These are phyloP conservation scores for Pyrenula aspistea DNA, from an alignment of 495 filamentous ascomycete genomes.

Conservation along the genomic window DNA sequence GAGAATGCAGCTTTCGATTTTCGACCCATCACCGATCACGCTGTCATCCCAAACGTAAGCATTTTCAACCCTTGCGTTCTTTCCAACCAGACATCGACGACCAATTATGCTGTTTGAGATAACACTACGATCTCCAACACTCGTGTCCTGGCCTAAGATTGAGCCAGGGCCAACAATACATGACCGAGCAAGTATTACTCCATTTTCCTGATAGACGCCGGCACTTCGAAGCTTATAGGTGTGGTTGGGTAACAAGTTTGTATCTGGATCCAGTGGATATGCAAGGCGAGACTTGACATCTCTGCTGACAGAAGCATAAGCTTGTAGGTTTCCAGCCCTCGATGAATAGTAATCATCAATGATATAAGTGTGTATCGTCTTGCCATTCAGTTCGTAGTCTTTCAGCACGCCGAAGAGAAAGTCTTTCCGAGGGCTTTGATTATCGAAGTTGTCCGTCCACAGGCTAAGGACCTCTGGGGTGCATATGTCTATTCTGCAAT, in stretches of 20 bases:
- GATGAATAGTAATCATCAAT: conserved; percentile 67
- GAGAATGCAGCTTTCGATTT: conserved; percentile 62
- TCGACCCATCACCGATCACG: conserved; percentile 58
- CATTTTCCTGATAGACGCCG: conserved; percentile 57
- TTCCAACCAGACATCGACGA: conserved; percentile 72
- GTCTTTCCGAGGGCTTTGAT: conserved; percentile 74
- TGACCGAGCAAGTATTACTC: conserved; percentile 59
- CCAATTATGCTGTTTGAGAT: conserved; percentile 70
- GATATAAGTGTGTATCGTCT: conserved; percentile 88
- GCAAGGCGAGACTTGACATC: conserved; percentile 83
- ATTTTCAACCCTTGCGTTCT: conserved; percentile 62
- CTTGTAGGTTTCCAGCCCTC: conserved; percentile 68
- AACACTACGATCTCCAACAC: conserved; percentile 56
- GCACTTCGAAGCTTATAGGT: conserved; percentile 56
- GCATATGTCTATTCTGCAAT: conserved; percentile 95
- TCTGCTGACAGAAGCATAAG: conserved; percentile 82
- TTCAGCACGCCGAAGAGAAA: conserved; percentile 88
- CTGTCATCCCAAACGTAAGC: conserved; percentile 88
- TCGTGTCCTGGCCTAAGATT: conserved; percentile 65
- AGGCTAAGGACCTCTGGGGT: conserved; percentile 87
- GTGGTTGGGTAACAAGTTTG: conserved; percentile 66
- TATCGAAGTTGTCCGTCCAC: conserved; percentile 98
- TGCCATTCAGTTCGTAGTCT: conserved; percentile 92
- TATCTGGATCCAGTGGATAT: conserved; percentile 89
- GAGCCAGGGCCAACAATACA: conserved; percentile 51